Evolutionary conservation across 1,284 basidiomycete genomes (phyloP).

Genomic region (Leccinum holopus): DNA sequence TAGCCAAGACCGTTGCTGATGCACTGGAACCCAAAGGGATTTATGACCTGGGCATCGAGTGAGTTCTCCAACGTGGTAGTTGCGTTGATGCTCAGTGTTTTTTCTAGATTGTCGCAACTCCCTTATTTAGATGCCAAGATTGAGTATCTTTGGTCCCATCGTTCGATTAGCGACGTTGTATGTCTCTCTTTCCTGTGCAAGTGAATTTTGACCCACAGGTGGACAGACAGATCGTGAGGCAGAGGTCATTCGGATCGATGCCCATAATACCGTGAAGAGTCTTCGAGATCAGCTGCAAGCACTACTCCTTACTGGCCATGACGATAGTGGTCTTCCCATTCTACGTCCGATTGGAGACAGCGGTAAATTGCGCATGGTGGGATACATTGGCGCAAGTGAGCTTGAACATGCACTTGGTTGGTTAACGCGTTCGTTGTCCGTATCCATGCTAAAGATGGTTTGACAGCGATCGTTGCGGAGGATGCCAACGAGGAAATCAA

Average conservation of each 20-base stretch:
- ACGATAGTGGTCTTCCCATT: conserved; percentile 92
- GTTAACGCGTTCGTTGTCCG: conserved; percentile 27
- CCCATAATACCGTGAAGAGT: conserved; percentile 67
- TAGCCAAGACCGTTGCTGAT: conserved; percentile 93
- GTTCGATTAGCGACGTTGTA: conserved; percentile 76
- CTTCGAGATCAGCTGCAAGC: conserved; percentile 66
- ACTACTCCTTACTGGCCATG: conserved; percentile 58
- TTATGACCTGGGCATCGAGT: conserved; percentile 94
- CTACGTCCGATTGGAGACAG: conserved; percentile 48
- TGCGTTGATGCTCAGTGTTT: not conserved
- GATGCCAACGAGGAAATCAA: conserved; percentile 63
- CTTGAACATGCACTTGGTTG: conserved; percentile 90
- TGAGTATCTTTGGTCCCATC: conserved; percentile 82
- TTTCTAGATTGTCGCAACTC: conserved; percentile 53
- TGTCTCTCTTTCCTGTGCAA: conserved; percentile 29
- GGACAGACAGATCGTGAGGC: conserved; percentile 61
- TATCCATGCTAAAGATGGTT: conserved; percentile 1
- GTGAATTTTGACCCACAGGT: not conserved
- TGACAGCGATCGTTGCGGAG: conserved; percentile 71
- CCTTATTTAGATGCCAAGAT: conserved; percentile 91
- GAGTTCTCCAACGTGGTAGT: conserved; percentile 26
- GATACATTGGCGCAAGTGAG: conserved; percentile 91
- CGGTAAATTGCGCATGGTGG: conserved; percentile 70
- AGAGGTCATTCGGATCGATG: conserved; percentile 66
- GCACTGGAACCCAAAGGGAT: conserved; percentile 92